These are phyloP conservation scores for Debaryomyces hansenii DNA, from an alignment of 805 yeast genomes.

Conservation along the genomic window DNA sequence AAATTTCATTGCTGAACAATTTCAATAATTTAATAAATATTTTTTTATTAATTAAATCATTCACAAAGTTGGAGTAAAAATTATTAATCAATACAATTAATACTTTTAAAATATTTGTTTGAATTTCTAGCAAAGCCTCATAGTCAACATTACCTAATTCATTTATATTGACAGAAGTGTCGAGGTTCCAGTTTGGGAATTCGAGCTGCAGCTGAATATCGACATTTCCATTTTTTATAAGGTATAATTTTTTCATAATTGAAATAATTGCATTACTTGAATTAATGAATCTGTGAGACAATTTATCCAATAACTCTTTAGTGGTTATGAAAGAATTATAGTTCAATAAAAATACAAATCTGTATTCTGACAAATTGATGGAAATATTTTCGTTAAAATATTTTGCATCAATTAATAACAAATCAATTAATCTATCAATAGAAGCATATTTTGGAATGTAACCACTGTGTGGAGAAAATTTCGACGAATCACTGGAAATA, in stretches of 20 bases:
- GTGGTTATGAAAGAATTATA: constrained; percentile 42
- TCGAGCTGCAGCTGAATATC: constrained; percentile 10
- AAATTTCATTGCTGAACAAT: constrained; percentile 65
- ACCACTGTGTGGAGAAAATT: constrained; percentile 5
- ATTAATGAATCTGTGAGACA: constrained; percentile 41
- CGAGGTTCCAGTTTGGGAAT: constrained; percentile 64
- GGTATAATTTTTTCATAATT: constrained; percentile 35
- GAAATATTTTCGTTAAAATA: constrained; percentile 46
- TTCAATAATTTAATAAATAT: constrained; percentile 65
- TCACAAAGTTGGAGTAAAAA: constrained; percentile 74
- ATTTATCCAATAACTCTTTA: constrained; percentile 36
- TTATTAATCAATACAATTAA: constrained; percentile 67
- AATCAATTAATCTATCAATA: constrained; percentile 73
- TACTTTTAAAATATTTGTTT: constrained; percentile 78
- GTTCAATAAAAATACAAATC: constrained; percentile 42
- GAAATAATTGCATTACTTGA: constrained; percentile 47
- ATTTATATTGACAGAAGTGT: constrained; percentile 35
- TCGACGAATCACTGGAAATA: constrained; percentile 16
- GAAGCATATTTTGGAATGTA: constrained; percentile 53
- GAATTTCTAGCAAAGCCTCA: constrained; percentile 71
- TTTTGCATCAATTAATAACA: constrained; percentile 69
- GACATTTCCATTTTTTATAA: constrained; percentile 12
- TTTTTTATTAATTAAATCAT: constrained; percentile 59
- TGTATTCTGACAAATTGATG: constrained; percentile 39
- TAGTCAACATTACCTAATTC: constrained; percentile 55